Evolutionary conservation across 208 protist genomes (phyloP), one percentile per base, ranked within the genome.

Genomic region (Acanthamoeba sp.): DNA sequence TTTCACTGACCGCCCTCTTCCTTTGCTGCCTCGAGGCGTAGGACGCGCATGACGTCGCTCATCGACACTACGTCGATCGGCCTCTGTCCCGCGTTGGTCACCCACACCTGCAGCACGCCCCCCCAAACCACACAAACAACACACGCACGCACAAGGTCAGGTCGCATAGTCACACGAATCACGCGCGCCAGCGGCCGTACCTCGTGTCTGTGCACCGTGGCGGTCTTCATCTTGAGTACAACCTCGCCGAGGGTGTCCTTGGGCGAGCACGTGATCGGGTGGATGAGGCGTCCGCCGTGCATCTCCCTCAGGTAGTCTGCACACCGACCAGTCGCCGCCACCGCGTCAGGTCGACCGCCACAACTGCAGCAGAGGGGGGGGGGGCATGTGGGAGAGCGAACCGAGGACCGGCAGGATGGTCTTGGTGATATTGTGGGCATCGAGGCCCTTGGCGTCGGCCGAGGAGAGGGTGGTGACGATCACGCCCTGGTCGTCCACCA

Each of bases 31-130:
- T 14, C 45, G 18, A 14, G 12, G 12, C 7, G 3, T 0, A 87
- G 22, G 24, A 45, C 36, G 78, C 78, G 78, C 78, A 59, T 18
- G 78, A 87, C 78, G 48, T 87, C 78, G 45, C 32, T 87, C 78
- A 87, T 87, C 22, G 78, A 87, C 1, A 87, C 78, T 45, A 87
- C 78, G 45, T 87, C 78, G 78, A 87, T 87, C n/a, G 78, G 78
- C 48, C 59, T 87, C 78, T 38, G 48, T 29, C 6, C 45, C 5
- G 78, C 22, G 42, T 87, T 38, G 18, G 78, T 87, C n/a, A 87
- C 78, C 78, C 78, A 87, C 40, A 87, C 78, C 78, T 69, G 62
- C 20, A 52, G 16, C 16, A 52, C 20, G 1, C 16, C 14, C 48
- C 48, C 48, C 14, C 20, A 1, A 22, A 1, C 48, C n/a, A n/a